These are phyloP conservation scores for Poa pratensis DNA, from an alignment of 176 grass and related monocot species.

Conservation along the genomic window DNA sequence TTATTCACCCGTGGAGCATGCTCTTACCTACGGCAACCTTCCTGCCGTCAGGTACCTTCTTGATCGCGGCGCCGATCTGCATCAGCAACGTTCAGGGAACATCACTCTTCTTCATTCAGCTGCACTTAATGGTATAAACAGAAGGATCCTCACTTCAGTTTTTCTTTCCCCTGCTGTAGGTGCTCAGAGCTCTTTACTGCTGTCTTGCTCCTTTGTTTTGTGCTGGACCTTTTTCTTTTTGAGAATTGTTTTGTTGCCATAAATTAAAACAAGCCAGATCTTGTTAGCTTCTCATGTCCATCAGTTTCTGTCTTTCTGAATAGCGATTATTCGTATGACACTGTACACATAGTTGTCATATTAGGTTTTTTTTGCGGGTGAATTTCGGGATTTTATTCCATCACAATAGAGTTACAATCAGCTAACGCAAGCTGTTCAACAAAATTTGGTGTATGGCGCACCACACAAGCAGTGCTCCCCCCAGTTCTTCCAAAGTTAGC, in stretches of 20 bases:
- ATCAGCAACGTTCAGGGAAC: background rate
- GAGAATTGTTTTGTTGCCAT: background rate
- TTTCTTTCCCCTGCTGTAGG: background rate
- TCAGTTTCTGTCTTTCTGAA: too few relatives aligned
- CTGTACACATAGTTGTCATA: background rate
- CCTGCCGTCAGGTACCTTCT: conserved; percentile 27
- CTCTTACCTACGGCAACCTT: conserved; percentile 14
- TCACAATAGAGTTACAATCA: too few relatives aligned
- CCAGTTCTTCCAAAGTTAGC: too few relatives aligned
- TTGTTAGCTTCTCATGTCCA: background rate
- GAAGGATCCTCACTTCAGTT: background rate
- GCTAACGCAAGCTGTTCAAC: too few relatives aligned
- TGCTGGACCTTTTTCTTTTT: background rate
- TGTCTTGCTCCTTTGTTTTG: background rate
- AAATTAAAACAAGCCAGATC: background rate
- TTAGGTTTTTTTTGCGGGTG: too few relatives aligned
- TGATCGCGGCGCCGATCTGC: conserved; percentile 40
- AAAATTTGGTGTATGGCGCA: too few relatives aligned
- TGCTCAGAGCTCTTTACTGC: background rate
- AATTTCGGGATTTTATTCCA: too few relatives aligned
- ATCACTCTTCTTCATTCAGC: background rate
- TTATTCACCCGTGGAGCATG: conserved; percentile 23
- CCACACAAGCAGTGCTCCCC: too few relatives aligned
- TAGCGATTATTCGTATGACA: background rate
- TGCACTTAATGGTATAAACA: conserved; percentile 18